Base-by-base conservation (phyloP, 495 filamentous ascomycete genomes). In the Penicillium alfredii region DNA sequence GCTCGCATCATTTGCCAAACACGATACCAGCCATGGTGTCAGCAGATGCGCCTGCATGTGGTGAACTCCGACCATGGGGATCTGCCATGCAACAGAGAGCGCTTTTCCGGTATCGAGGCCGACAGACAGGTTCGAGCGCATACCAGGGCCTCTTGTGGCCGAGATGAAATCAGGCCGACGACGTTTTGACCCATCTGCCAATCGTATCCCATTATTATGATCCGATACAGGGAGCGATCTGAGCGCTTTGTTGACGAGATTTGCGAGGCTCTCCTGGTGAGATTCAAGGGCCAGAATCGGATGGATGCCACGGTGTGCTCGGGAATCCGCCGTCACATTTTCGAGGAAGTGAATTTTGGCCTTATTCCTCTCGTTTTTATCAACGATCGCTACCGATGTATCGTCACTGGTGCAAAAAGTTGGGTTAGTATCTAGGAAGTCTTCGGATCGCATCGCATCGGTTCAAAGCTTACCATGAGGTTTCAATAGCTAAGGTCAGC, bases 31-130 rank as follows among this genome's bases (percentile, higher is more conserved):
- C 3, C 84, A 74, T 5, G 89, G 84, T 4, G 92, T 97, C 30
- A 98, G 57, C 3, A 89, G 78, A 58, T 98, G 92, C 9, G 90
- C 92, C 55, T 96, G 89, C 92, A 98, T 97, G 58, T 98, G 92
- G 50, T 98, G 80, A 0, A 96, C 86, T 0, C 77, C 92, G 2
- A 96, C 55, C 17, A 97, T 61, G 3, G 89, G 88, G 2, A 87
- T 67, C 32, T 81, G 71, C 85, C 82, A 90, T 21, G 83, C 88
- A 16, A 84, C 63, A 1, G 89, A 82, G 4, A 98, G 74, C 2
- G 84, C 92, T 60, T 97, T 96, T 11, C 88, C 92, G 1, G 77
- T 82, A 55, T 92, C 82, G 3, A 96, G 52, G 0, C 92, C 92
- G 4, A 78, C 71, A 3, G 77, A 69, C 3, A 98, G 68, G 47